Percentiles rank a stretch among this genome's conserved stretches.
phyloP scores from a whole-genome alignment of 176 grass and related monocot genomes.

The Sorghum bicolor region DNA sequence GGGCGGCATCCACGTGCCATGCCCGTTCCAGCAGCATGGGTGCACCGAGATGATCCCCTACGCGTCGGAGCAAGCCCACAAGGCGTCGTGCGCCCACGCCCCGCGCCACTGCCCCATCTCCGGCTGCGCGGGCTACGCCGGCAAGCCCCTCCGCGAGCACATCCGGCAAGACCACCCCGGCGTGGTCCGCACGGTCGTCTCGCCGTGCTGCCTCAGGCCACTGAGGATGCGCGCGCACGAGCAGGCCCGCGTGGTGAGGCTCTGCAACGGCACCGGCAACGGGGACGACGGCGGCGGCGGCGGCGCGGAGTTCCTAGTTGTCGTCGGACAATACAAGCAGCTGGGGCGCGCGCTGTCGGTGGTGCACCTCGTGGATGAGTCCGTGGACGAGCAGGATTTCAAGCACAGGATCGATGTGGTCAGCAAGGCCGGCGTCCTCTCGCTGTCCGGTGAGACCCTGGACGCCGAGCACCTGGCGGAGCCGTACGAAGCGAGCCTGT shows the following conservation, averaged over 20 bases:
- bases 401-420: slow-evolving; percentile 14
- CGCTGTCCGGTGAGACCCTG: neutral
- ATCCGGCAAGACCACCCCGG: neutral
- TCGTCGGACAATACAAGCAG: neutral
- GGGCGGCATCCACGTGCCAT: neutral
- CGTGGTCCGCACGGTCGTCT: neutral
- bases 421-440: neutral
- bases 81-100: neutral
- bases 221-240: neutral
- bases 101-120: slow-evolving; percentile 1
- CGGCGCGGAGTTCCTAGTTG: neutral
- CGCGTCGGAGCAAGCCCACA: neutral
- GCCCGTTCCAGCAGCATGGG: neutral
- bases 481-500: neutral
- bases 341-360: neutral
- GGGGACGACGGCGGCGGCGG: no score
- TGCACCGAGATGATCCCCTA: neutral
- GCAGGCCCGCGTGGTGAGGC: neutral
- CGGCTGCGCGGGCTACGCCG: neutral
- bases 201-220: neutral
- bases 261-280: neutral
- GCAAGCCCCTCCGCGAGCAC: neutral
- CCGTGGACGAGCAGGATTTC: neutral
- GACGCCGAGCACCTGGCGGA: neutral
- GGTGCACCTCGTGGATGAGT: neutral